phyloP scores from a whole-genome alignment of 345 rosid genomes.

The Sisymbrium altissimum region DNA sequence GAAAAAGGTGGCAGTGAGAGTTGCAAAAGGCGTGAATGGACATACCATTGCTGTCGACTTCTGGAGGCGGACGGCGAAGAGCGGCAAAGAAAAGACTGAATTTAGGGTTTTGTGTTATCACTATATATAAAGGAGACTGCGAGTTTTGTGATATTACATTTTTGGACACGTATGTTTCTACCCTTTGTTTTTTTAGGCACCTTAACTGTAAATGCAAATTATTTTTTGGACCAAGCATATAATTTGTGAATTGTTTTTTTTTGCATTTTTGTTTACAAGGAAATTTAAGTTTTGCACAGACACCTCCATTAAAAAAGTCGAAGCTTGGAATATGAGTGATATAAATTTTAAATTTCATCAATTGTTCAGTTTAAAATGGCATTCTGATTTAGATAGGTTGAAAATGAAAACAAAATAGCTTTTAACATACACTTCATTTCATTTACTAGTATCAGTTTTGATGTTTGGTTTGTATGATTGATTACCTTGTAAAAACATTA shows the following conservation, averaged over 20 bases:
- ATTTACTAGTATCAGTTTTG: not conserved
- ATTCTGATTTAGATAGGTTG: not conserved
- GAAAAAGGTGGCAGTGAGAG: not conserved
- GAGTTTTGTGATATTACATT: not conserved
- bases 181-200: not conserved
- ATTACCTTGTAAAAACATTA: not conserved
- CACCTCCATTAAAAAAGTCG: no score
- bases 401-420: not conserved
- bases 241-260: not conserved
- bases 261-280: not conserved
- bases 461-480: not conserved
- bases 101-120: conserved; percentile 19
- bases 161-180: conserved; percentile 13
- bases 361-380: not conserved
- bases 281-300: not conserved
- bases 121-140: not conserved
- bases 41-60: conserved; percentile 24
- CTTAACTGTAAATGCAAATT: not conserved
- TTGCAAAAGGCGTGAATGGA: not conserved
- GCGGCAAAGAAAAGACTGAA: not conserved
- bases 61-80: conserved; percentile 22
- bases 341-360: not conserved
- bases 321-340: not conserved
- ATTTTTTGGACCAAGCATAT: not conserved
- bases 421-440: not conserved